These are phyloP conservation scores for Fonsecaea erecta DNA, from an alignment of 2,329 filamentous ascomycete genomes.

Conservation along the genomic window DNA sequence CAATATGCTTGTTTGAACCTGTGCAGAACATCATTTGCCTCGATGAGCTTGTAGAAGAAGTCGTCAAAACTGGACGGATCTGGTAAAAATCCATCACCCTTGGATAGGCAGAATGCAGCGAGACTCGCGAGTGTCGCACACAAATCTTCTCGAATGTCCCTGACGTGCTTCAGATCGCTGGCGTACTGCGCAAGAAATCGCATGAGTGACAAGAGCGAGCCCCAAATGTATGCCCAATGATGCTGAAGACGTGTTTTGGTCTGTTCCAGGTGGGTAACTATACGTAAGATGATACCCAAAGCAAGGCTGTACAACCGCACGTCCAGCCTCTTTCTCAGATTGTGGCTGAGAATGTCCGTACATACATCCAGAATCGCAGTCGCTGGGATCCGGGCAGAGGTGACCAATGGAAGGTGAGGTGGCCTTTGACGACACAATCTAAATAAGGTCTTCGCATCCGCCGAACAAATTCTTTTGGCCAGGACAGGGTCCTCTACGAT, in stretches of 20 bases:
- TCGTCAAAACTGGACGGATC: constrained; percentile 90
- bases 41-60: constrained; percentile 96
- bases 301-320: constrained; percentile 80
- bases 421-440: constrained; percentile 87
- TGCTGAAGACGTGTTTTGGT: constrained; percentile 81
- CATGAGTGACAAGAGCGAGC: constrained; percentile 82
- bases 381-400: constrained; percentile 73
- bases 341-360: constrained; percentile 92
- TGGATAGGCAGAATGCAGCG: constrained; percentile 81
- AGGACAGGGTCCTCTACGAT: constrained; percentile 82
- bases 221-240: constrained; percentile 96
- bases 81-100: constrained; percentile 88
- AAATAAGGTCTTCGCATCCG: constrained; percentile 73
- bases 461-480: constrained; percentile 81
- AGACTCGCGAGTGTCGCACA: constrained; percentile 80
- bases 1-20: constrained; percentile 77
- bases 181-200: constrained; percentile 89
- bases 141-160: constrained; percentile 69
- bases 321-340: constrained; percentile 82
- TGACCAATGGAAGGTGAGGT: constrained; percentile 78
- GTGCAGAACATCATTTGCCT: constrained; percentile 71
- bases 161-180: constrained; percentile 66
- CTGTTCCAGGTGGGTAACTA: constrained; percentile 82
- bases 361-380: constrained; percentile 82
- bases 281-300: constrained; percentile 78